Conservation (phyloP, 164 flowering plant species). For the Aristolochia californica region DNA sequence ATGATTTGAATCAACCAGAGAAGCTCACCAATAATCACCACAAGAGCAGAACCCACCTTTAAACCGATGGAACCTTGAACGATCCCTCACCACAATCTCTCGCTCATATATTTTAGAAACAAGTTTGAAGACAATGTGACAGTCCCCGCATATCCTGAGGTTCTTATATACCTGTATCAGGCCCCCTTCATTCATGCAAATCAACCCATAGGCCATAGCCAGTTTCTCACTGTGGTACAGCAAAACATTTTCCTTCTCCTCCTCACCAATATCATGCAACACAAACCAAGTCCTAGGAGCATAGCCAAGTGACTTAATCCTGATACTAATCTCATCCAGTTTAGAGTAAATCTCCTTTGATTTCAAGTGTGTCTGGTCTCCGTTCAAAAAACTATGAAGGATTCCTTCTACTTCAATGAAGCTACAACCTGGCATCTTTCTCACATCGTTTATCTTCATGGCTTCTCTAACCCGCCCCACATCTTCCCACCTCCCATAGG, state of each 20-base stretch:
- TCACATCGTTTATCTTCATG: constrained; percentile 59
- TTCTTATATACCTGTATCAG: constrained; percentile 75
- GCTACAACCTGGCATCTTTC: constrained; percentile 82
- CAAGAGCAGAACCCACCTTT: constrained; percentile 73
- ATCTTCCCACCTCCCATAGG: constrained; percentile 61
- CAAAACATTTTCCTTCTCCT: constrained; percentile 79
- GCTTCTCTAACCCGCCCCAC: constrained; percentile 69
- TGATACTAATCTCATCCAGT: constrained; percentile 64
- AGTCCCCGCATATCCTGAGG: constrained; percentile 83
- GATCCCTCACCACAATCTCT: constrained; percentile 74
- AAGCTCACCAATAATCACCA: constrained; percentile 70
- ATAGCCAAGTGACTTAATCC: constrained; percentile 53
- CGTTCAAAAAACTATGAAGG: constrained; percentile 55
- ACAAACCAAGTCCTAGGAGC: constrained; percentile 56
- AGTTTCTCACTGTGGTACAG: constrained; percentile 81
- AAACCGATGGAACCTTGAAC: constrained; percentile 72
- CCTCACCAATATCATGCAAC: constrained; percentile 82
- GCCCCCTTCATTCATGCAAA: constrained; percentile 34
- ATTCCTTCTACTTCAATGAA: constrained; percentile 54
- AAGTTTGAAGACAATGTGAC: constrained; percentile 67
- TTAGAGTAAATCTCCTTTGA: constrained; percentile 55
- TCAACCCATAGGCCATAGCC: constrained; percentile 78
- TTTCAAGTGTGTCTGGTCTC: constrained; percentile 44
- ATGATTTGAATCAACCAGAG: no score
- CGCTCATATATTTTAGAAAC: constrained; percentile 61